Conservation (phyloP, 2,329 filamentous ascomycete species). For the Stagonosporopsis chrysanthemi region DNA sequence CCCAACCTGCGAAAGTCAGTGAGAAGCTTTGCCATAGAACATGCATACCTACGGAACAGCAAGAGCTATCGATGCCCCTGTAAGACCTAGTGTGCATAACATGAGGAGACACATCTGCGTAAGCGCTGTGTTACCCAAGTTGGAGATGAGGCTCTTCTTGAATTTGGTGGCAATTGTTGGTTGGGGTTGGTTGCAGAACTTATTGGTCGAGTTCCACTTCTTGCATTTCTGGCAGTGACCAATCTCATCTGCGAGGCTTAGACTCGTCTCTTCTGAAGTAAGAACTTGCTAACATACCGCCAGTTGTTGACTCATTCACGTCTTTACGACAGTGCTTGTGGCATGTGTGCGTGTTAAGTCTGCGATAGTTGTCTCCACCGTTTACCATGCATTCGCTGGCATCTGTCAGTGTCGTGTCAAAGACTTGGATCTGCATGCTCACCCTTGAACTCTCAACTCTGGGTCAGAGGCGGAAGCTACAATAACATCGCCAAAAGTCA, state of each 20-base stretch:
- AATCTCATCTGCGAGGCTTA: constrained; percentile 31
- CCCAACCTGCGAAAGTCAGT: constrained; percentile 1
- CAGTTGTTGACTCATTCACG: constrained; percentile 29
- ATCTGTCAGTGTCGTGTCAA: not conserved
- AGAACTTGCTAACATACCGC: constrained; percentile 15
- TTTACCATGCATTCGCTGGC: constrained; percentile 45
- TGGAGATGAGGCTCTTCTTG: constrained; percentile 41
- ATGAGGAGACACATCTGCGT: constrained; percentile 39
- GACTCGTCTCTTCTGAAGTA: not conserved
- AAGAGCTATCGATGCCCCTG: constrained; percentile 28
- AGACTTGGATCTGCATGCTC: not conserved
- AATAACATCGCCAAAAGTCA: constrained; percentile 44
- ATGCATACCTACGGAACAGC: constrained; percentile 20
- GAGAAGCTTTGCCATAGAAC: not conserved
- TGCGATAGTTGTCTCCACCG: constrained; percentile 35
- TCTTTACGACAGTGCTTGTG: constrained; percentile 41
- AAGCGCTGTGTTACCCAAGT: constrained; percentile 41
- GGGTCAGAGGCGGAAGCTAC: constrained; percentile 38
- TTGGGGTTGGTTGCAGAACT: constrained; percentile 31
- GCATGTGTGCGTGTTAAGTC: constrained; percentile 34
- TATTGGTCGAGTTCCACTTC: constrained; percentile 35
- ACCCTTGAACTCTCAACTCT: constrained; percentile 39
- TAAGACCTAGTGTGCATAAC: constrained; percentile 31
- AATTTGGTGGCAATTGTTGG: constrained; percentile 42
- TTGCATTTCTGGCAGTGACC: constrained; percentile 45